phyloP scores from a whole-genome alignment of 768 basidiomycete species.

The Leucocoprinus birnbaumii region DNA sequence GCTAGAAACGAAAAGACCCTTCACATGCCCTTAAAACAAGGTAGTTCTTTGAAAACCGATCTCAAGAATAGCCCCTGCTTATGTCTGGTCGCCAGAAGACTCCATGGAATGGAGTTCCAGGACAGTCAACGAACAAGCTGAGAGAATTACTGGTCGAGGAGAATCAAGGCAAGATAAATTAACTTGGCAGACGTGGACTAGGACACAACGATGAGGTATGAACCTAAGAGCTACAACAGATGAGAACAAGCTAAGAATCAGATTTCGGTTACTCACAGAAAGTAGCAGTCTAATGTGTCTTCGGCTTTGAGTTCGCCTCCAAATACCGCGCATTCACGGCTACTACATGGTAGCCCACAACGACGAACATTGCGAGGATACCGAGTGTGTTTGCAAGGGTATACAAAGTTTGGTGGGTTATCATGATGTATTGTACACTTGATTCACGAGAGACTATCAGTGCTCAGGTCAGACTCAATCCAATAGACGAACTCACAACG shows the following conservation, averaged over 20 bases:
- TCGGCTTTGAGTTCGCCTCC: conserved; percentile 21
- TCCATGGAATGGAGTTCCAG: too few species aligned
- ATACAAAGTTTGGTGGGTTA: conserved; percentile 78
- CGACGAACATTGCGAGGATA: conserved; percentile 79
- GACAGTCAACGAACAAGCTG: too few species aligned
- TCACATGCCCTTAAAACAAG: too few species aligned
- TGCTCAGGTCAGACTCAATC: neutral
- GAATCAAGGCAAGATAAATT: neutral
- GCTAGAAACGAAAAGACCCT: too few species aligned
- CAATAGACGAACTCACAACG: neutral
- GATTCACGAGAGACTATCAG: neutral
- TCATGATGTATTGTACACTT: conserved; percentile 47
- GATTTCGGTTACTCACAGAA: neutral
- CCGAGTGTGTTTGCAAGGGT: conserved; percentile 82
- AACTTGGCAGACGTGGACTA: neutral
- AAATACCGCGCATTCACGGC: conserved; percentile 69
- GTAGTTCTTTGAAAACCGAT: too few species aligned
- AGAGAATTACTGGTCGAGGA: neutral
- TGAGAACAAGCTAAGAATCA: neutral
- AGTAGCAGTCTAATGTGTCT: neutral
- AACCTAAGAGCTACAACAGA: neutral
- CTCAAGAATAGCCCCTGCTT: too few species aligned
- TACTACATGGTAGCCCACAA: conserved; percentile 88
- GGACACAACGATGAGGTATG: neutral
- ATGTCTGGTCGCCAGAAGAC: too few species aligned